Base-by-base conservation (phyloP, 495 filamentous ascomycete species). In the Penicillium pulvis region DNA sequence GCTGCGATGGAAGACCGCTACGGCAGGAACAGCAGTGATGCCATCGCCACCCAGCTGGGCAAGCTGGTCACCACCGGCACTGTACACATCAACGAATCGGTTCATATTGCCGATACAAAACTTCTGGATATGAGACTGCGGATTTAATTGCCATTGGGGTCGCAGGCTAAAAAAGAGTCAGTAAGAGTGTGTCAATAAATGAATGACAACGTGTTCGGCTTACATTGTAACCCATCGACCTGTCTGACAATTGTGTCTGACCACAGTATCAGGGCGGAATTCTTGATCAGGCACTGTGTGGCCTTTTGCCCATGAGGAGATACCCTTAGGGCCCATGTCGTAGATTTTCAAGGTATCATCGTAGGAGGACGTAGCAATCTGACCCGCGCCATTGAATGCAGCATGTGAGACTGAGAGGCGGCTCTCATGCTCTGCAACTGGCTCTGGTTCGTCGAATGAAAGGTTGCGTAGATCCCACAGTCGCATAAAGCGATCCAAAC, bases 61-160 rank as follows among this genome's bases (percentile, higher is more conserved):
- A 35, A 98, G 78, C 71, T 97, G 93, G 66, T 94, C 87, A 2
- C 94, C 94, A 33, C 84, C 78, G 10, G 81, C 75, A 12, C 86
- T 87, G 71, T 88, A 98, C 7, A 98, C 83, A 69, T 98, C 94
- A 3, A 98, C 90, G 61, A 97, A 97, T 19, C 94, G 86, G 69
- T 97, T 97, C 94, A 98, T 98, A 68, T 97, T 98, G 1, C 90
- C 95, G 57, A 98, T 93, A 45, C 86, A 92, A 72, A 98, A 91
- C 48, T 90, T 89, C 54, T 96, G 87, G 6, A 92, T 83, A 24
- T 84, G 85, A 49, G 92, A 89, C 39, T 79, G 77, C 0, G 94
- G 94, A 51, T 81, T 83, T 19, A 80, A 70, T 72, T 98, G 95
- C 94, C 94, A 98, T 62, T 97, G 91, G 4, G 94, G 87, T 52